A percentile compares a stretch with the other conserved stretches of the same genome.
phyloP scores from a whole-genome alignment of 2,329 filamentous ascomycete species.

The Neurospora crassa region DNA sequence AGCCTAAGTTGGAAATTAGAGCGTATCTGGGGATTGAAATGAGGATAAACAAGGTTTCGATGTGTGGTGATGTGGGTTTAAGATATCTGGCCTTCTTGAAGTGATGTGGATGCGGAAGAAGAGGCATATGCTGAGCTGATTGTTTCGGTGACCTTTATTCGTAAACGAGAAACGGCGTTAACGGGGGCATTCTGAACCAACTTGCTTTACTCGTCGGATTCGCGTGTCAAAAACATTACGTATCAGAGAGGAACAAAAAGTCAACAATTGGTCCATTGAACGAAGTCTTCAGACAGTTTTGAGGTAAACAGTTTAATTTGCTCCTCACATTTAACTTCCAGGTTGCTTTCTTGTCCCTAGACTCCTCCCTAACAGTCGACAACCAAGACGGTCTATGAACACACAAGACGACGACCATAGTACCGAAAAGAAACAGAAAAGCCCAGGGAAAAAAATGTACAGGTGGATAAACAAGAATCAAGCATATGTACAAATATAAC shows the following conservation, averaged over 20 bases:
- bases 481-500: constrained; percentile 3
- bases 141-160: neutral
- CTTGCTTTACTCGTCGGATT: neutral
- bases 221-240: neutral
- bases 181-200: neutral
- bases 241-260: neutral
- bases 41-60: neutral
- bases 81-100: neutral
- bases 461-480: neutral
- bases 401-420: neutral
- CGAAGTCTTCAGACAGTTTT: no score
- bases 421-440: neutral
- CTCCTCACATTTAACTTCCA: neutral
- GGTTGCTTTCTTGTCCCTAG: neutral
- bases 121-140: neutral
- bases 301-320: neutral
- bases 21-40: neutral
- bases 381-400: neutral
- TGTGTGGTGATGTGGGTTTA: neutral
- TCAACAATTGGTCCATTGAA: no score
- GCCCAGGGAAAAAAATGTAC: neutral
- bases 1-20: neutral
- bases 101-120: neutral
- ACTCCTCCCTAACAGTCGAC: neutral
- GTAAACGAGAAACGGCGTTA: neutral